Percentiles rank a stretch among this genome's conserved stretches.
These are phyloP conservation scores for Lippia alba DNA, from an alignment of 305 asterid species.

Conservation along the genomic window DNA sequence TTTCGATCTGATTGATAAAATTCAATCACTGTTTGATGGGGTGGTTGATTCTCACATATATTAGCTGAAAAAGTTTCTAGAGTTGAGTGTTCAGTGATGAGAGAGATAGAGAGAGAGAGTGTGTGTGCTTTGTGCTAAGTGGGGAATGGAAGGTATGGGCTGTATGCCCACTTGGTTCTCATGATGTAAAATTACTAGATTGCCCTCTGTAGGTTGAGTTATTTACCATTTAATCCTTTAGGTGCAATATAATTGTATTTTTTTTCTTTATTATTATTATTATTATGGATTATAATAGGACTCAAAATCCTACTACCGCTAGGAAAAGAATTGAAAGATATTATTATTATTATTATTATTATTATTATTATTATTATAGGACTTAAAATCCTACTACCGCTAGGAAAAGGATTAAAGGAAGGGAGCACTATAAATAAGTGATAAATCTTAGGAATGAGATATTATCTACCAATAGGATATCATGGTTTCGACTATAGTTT, in stretches of 20 bases:
- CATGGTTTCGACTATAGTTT: too few species aligned
- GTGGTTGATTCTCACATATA: conserved; percentile 31
- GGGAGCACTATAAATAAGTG: too few species aligned
- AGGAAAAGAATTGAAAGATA: too few species aligned
- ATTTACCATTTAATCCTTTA: conserved; percentile 13
- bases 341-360: too few species aligned
- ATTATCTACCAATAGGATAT: too few species aligned
- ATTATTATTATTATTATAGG: too few species aligned
- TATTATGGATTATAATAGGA: too few species aligned
- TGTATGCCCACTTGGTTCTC: conserved; percentile 29
- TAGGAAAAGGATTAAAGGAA: too few species aligned
- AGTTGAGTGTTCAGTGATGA: conserved; percentile 22
- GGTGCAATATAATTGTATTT: conserved; percentile 13
- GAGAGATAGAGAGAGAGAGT: conserved; percentile 21
- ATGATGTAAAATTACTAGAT: neutral
- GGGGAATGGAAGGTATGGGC: conserved; percentile 31
- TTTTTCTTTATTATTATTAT: too few species aligned
- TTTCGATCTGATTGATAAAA: conserved; percentile 34
- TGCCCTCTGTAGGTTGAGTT: conserved; percentile 39
- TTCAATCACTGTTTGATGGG: conserved; percentile 34
- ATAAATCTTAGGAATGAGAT: too few species aligned
- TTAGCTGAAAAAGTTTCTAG: conserved; percentile 28
- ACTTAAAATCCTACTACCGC: too few species aligned
- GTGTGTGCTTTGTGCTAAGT: conserved; percentile 25
- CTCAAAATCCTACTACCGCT: too few species aligned